These are phyloP conservation scores for Platanthera guangdongensis DNA, from an alignment of 106 monocot genomes.

Conservation along the genomic window DNA sequence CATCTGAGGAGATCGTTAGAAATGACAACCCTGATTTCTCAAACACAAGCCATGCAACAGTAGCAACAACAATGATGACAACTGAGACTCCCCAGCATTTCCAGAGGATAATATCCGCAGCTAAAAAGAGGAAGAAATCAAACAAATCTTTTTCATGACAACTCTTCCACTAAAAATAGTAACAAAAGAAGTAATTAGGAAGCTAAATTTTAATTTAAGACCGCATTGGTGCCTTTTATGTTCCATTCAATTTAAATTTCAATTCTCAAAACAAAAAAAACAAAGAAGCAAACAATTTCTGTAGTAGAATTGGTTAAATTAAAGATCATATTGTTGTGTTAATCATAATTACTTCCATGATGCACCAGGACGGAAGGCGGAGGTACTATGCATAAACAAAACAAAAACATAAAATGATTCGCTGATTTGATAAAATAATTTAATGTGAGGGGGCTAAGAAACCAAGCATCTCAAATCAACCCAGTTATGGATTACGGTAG, in stretches of 20 bases:
- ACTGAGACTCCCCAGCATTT: constrained; percentile 44
- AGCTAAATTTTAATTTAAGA: neutral
- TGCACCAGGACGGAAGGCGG: neutral
- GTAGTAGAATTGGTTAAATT: neutral
- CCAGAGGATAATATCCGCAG: constrained; percentile 94
- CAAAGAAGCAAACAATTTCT: neutral
- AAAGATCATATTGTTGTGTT: neutral
- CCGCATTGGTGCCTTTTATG: neutral
- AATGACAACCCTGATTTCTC: constrained; percentile 75
- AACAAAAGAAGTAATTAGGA: neutral
- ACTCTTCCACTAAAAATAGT: neutral
- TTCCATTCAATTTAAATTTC: neutral
- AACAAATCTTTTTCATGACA: neutral
- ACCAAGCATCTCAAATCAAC: neutral
- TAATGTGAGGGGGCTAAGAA: neutral
- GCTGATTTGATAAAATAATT: neutral
- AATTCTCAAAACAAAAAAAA: neutral
- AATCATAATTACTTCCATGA: neutral
- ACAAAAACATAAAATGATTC: neutral
- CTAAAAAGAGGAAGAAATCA: constrained; percentile 16
- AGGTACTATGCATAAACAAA: neutral
- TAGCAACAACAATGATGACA: constrained; percentile 53
- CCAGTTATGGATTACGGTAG: neutral
- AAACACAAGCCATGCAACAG: constrained; percentile 68
- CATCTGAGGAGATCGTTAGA: constrained; percentile 62